Evolutionary conservation across 2,329 filamentous ascomycete genomes (phyloP).

Genomic region (Exophiala sp.): DNA sequence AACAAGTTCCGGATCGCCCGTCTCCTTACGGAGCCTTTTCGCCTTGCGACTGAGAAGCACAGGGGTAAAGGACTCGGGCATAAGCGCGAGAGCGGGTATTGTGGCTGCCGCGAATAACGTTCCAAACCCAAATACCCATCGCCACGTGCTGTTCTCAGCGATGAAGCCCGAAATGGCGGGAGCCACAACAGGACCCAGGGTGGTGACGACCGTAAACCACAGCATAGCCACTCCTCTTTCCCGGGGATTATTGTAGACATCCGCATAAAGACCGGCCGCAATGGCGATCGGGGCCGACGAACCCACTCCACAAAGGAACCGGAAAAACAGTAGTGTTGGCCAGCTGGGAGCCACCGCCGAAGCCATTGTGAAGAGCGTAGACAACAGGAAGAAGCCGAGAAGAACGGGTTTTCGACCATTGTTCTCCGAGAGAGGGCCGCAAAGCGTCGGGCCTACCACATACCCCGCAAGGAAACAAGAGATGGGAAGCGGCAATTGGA

Average conservation of each 20-base stretch:
- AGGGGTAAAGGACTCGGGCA: conserved; percentile 60
- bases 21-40: conserved; percentile 50
- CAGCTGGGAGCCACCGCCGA: conserved; percentile 42
- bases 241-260: conserved; percentile 41
- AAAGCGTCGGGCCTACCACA: conserved; percentile 39
- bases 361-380: conserved; percentile 38
- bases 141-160: conserved; percentile 39
- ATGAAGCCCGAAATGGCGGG: conserved; percentile 44
- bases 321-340: conserved; percentile 39
- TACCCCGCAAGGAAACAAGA: conserved; percentile 40
- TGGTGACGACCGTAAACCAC: conserved; percentile 40
- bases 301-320: conserved; percentile 38
- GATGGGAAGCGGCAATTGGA: conserved; percentile 37
- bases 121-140: conserved; percentile 52
- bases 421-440: conserved; percentile 41
- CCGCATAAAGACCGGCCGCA: conserved; percentile 43
- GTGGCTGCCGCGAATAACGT: conserved; percentile 59
- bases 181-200: conserved; percentile 39
- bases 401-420: conserved; percentile 40
- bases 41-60: conserved; percentile 55
- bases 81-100: conserved; percentile 54
- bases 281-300: conserved; percentile 41
- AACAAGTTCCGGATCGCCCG: conserved; percentile 47
- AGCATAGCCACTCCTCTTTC: conserved; percentile 38
- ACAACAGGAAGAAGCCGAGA: conserved; percentile 45